Conservation (phyloP, 805 yeast genomes). For the Geotrichum ghanense region DNA sequence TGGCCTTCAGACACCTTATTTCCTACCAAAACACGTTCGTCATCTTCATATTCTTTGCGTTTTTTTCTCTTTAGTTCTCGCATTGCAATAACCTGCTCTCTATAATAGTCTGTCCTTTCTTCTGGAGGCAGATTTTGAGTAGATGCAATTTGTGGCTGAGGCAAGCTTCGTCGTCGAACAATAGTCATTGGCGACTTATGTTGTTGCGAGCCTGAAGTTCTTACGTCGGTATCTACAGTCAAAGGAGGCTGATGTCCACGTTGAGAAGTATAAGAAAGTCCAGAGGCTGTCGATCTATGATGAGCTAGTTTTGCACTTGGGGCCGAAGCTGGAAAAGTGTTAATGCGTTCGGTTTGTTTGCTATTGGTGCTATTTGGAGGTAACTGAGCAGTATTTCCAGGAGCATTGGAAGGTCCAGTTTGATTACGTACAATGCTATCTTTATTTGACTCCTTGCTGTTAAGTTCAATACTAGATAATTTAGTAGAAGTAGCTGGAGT, state of each 20-base stretch:
- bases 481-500: not conserved
- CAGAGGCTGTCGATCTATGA: not conserved
- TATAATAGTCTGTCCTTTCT: not conserved
- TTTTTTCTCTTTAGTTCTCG: constrained; percentile 20
- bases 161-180: not conserved
- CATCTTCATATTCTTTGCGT: constrained; percentile 23
- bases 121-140: not conserved
- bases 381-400: too few relatives aligned
- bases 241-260: not conserved
- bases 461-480: too few relatives aligned
- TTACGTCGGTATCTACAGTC: not conserved
- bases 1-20: constrained; percentile 87
- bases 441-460: too few relatives aligned
- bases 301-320: not conserved
- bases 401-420: too few relatives aligned
- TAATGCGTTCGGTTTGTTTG: not conserved
- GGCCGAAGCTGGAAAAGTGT: not conserved
- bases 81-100: constrained; percentile 22
- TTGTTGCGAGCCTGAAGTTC: not conserved
- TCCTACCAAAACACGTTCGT: constrained; percentile 50
- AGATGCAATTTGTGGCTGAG: not conserved
- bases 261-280: not conserved
- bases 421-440: too few relatives aligned
- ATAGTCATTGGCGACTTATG: not conserved
- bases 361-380: not conserved